Base-by-base conservation (phyloP, 202 grass and related monocot genomes). In the Saccharum hybrid region DNA sequence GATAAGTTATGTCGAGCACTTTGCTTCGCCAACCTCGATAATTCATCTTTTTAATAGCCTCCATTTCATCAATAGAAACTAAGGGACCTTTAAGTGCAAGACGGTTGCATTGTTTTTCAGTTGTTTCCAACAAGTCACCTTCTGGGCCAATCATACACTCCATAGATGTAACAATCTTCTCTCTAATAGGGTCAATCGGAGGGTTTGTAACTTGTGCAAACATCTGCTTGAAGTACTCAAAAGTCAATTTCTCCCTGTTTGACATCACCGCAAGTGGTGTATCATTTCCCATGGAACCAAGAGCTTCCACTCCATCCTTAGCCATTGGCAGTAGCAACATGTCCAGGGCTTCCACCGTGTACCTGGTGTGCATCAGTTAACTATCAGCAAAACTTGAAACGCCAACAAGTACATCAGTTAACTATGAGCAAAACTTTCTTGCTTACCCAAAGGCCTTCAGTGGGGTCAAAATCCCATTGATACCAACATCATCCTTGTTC, bases 171-270 rank as follows among this genome's bases (percentile, higher is more conserved):
- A 99, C 93, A 21, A 99, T 99, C 75, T 99, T 96, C 81, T 99
- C 96, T 60, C 96, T 87, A 33, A 99, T 99, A 64, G 96, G 96
- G 45, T 99, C 96, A 73, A 99, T 99, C 4, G 96, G 96, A 1
- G 96, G 93, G 77, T 99, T 99, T 46, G 96, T 99, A 72, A 99
- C 96, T 87, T 99, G 96, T 23, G 96, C 96, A 77, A 99, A 99
- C 93, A 99, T 96, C 84, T 99, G 91, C 67, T 99, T 99, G 76
- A 99, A 99, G 81, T 99, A 99, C 80, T 96, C 93, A 84, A 96
- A 99, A 26, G 91, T 91, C 79, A 96, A 62, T 77, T 99, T 99
- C 89, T 96, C 93, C 61, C 96, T 89, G 80, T 92, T 94, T 68
- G 96, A 99, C 96, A 99, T 99, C 75, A 99, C 93, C 52, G 96